Evolutionary conservation across 176 grass and related monocot genomes (phyloP).

Genomic region (Zea luxurians): DNA sequence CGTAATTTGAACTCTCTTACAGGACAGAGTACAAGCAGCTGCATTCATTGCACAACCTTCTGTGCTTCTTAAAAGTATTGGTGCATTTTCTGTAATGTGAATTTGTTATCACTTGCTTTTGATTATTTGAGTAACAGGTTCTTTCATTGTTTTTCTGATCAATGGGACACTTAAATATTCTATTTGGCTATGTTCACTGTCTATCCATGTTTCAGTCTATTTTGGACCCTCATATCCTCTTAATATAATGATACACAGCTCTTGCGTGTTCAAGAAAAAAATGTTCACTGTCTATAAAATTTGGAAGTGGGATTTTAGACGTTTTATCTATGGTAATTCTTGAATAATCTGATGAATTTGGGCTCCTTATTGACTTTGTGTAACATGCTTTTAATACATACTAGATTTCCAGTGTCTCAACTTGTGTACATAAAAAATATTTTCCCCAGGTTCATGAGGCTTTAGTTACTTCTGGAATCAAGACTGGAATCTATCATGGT

Average conservation of each 20-base stretch:
- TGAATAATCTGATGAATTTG: constrained; percentile 7
- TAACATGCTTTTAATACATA: constrained; percentile 19
- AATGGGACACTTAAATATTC: constrained; percentile 16
- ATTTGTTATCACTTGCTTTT: neutral
- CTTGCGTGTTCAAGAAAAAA: too few relatives aligned
- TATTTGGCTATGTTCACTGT: neutral
- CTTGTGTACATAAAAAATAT: neutral
- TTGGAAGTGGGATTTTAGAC: neutral
- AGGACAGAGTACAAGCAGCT: constrained; percentile 86
- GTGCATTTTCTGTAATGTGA: neutral
- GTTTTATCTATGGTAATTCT: neutral
- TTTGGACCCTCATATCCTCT: too few relatives aligned
- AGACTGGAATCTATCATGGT: constrained; percentile 81
- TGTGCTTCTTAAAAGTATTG: neutral
- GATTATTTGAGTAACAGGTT: constrained; percentile 15
- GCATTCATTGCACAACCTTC: constrained; percentile 59
- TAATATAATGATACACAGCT: too few relatives aligned
- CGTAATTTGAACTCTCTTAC: constrained; percentile 29
- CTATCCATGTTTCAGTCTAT: neutral
- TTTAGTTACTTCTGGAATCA: constrained; percentile 76
- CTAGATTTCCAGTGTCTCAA: neutral
- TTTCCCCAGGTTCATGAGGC: constrained; percentile 61
- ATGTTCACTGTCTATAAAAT: neutral
- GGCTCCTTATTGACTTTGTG: constrained; percentile 7
- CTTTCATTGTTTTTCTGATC: constrained; percentile 14